Evolutionary conservation across 1,284 basidiomycete genomes (phyloP).

Genomic region (Phellopilus nigrolimitatus): DNA sequence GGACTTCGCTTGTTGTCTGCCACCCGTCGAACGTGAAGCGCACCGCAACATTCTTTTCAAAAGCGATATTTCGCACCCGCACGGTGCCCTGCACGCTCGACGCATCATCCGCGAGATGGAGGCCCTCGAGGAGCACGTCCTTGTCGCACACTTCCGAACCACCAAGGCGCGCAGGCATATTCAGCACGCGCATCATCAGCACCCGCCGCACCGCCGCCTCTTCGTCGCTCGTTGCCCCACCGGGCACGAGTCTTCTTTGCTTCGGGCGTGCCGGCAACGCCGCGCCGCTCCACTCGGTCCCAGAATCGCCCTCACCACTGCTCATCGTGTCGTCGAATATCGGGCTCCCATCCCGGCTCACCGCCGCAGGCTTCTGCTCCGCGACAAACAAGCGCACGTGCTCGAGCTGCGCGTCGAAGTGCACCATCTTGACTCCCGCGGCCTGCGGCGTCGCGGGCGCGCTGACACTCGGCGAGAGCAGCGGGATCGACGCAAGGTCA

Average conservation of each 20-base stretch:
- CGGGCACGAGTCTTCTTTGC: not conserved
- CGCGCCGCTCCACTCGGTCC: slow-evolving; percentile 53
- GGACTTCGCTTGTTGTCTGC: slow-evolving; percentile 94
- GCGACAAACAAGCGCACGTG: slow-evolving; percentile 91
- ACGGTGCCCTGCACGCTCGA: slow-evolving; percentile 62
- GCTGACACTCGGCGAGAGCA: slow-evolving; percentile 5
- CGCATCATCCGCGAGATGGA: slow-evolving; percentile 59
- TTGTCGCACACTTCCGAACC: slow-evolving; percentile 26
- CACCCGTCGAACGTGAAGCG: slow-evolving; percentile 93
- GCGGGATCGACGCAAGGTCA: slow-evolving; percentile 3
- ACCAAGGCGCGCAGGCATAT: slow-evolving; percentile 39
- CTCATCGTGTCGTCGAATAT: slow-evolving; percentile 65
- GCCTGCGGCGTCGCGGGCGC: slow-evolving; percentile 28
- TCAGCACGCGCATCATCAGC: slow-evolving; percentile 49
- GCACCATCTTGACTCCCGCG: slow-evolving; percentile 73
- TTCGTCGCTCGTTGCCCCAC: slow-evolving; percentile 7
- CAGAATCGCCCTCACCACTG: slow-evolving; percentile 56
- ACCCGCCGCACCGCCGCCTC: slow-evolving; percentile 29
- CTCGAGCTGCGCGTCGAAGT: slow-evolving; percentile 90
- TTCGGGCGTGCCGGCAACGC: slow-evolving; percentile 30
- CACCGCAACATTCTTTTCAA: slow-evolving; percentile 82
- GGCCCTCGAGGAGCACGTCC: slow-evolving; percentile 49
- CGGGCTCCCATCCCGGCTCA: slow-evolving; percentile 87
- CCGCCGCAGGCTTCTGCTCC: slow-evolving; percentile 90
- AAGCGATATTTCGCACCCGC: slow-evolving; percentile 82